phyloP scores from a whole-genome alignment of 352 stramenopile species.

The Pythium rhizo-oryzae region DNA sequence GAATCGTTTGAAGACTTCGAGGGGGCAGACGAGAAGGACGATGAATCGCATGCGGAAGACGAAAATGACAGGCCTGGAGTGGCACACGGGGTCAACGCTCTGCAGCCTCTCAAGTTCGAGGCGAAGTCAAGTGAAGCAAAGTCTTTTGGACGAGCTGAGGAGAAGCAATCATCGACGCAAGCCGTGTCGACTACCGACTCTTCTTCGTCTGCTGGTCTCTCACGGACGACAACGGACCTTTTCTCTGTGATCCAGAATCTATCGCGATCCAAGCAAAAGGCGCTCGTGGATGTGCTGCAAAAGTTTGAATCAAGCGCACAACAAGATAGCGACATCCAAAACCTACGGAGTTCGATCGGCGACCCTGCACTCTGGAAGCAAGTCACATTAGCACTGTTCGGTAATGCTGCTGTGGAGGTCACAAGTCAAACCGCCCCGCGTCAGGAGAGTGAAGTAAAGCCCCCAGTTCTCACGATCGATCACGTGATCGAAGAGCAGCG shows the following conservation, averaged over 20 bases:
- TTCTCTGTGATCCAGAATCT: slow-evolving; percentile 72
- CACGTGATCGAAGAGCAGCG: slow-evolving; percentile 58
- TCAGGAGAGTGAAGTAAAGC: not conserved
- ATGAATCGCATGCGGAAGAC: not conserved
- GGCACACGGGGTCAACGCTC: too few relatives aligned
- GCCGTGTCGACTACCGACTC: slow-evolving; percentile 7
- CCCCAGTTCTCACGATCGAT: slow-evolving; percentile 31
- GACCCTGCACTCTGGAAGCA: slow-evolving; percentile 82
- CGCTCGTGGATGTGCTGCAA: slow-evolving; percentile 59
- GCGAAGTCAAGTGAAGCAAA: not conserved
- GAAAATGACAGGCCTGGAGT: not conserved
- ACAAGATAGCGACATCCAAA: slow-evolving; percentile 49
- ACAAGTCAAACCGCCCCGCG: not conserved
- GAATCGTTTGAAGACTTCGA: slow-evolving; percentile 89
- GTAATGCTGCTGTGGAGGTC: not conserved
- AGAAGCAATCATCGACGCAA: not conserved
- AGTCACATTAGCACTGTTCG: slow-evolving; percentile 44
- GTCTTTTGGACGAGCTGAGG: slow-evolving; percentile 7
- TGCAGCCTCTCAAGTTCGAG: not conserved
- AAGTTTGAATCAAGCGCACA: slow-evolving; percentile 65
- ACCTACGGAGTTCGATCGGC: slow-evolving; percentile 60
- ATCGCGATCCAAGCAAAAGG: slow-evolving; percentile 65
- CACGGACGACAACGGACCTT: slow-evolving; percentile 59
- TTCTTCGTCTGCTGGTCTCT: slow-evolving; percentile 29
- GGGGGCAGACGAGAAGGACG: slow-evolving; percentile 30